Percentiles rank a stretch among this genome's conserved stretches.
Evolutionary conservation across 2,329 filamentous ascomycete species (phyloP).

Genomic region (Aureobasidium sp.): DNA sequence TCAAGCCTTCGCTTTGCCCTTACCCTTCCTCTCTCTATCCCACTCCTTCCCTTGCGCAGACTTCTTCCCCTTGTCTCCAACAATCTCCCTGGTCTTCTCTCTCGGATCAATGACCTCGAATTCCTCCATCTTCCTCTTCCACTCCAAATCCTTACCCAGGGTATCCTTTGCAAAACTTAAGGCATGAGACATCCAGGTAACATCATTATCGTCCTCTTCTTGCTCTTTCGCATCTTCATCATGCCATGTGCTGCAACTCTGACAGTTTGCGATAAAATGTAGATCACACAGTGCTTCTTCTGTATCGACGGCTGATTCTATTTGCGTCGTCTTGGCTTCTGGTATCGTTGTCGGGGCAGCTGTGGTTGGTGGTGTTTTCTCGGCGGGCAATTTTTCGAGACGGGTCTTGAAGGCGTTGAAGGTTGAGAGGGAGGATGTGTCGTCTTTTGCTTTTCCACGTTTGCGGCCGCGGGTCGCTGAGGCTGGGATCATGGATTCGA

Average conservation of each 20-base stretch:
- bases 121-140: constrained; percentile 85
- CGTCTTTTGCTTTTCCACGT: constrained; percentile 45
- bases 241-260: constrained; percentile 75
- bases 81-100: constrained; percentile 55
- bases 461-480: constrained; percentile 65
- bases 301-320: constrained; percentile 44
- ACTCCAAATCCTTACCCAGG: constrained; percentile 81
- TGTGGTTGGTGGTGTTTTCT: not conserved
- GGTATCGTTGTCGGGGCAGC: not conserved
- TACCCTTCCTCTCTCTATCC: constrained; percentile 13
- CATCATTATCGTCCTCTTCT: constrained; percentile 47
- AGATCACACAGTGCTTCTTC: constrained; percentile 79
- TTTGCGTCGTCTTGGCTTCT: not conserved
- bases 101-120: constrained; percentile 84
- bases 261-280: constrained; percentile 92
- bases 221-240: constrained; percentile 55
- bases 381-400: constrained; percentile 44
- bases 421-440: constrained; percentile 55
- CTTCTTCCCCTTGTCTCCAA: constrained; percentile 50
- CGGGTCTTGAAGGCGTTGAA: constrained; percentile 74
- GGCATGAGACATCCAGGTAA: constrained; percentile 78
- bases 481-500: constrained; percentile 67
- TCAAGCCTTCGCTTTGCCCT: not conserved
- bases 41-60: constrained; percentile 35
- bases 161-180: constrained; percentile 84